Percentiles rank a stretch among this genome's conserved stretches.
Evolutionary conservation across 805 yeast species (phyloP).

Genomic region (Candida gorgasii): DNA sequence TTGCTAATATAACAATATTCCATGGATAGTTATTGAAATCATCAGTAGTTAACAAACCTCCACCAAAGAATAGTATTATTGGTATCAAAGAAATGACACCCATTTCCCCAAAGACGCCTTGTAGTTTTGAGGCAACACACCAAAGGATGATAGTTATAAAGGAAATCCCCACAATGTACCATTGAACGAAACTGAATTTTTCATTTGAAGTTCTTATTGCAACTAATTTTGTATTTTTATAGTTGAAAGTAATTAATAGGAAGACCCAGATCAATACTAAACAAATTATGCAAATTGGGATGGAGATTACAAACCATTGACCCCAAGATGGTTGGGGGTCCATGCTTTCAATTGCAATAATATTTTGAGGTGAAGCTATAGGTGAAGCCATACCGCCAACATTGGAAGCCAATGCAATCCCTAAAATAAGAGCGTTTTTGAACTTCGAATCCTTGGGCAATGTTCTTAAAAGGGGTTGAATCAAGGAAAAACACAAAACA

Average conservation of each 20-base stretch:
- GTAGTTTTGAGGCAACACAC: conserved; percentile 82
- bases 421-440: conserved; percentile 43
- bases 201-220: conserved; percentile 64
- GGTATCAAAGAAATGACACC: conserved; percentile 95
- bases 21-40: conserved; percentile 95
- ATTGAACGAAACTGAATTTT: conserved; percentile 68
- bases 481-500: conserved; percentile 51
- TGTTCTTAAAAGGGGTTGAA: conserved; percentile 49
- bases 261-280: conserved; percentile 47
- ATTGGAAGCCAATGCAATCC: conserved; percentile 53
- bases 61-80: conserved; percentile 85
- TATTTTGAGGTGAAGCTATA: conserved; percentile 56
- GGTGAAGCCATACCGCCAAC: conserved; percentile 59
- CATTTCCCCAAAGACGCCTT: conserved; percentile 85
- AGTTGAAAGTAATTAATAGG: conserved; percentile 54
- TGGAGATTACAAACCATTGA: conserved; percentile 53
- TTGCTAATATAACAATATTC: conserved; percentile 93
- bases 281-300: conserved; percentile 46
- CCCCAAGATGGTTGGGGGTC: conserved; percentile 57
- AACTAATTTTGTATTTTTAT: conserved; percentile 48
- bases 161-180: conserved; percentile 71
- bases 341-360: conserved; percentile 55
- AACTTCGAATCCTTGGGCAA: conserved; percentile 43
- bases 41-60: conserved; percentile 82
- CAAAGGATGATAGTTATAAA: conserved; percentile 75